Evolutionary conservation across 257 asterid genomes (phyloP), one percentile per base, ranked within the genome.

Genomic region (Salvia splendens): DNA sequence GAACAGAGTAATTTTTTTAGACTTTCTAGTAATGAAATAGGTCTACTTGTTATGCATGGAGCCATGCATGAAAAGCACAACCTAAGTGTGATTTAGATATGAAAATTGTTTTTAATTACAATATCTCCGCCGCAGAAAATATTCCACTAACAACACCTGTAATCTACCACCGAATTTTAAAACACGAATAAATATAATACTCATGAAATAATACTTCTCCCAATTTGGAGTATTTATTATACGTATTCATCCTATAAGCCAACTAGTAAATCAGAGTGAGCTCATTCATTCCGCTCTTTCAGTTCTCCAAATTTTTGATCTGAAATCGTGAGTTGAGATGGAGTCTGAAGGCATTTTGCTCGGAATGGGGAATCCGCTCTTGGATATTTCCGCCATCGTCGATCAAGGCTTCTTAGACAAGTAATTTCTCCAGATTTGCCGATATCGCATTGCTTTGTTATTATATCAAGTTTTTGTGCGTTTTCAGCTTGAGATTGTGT

Each of bases 331-430:
- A 71, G 57, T 10, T 12, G 75, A 73, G 76, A 89, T 90, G 97
- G 95, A 46, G 71, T 46, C 30, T 72, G 85, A 91, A 4, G 94
- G 96, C 9, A 75, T 94, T 61, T 83, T 94, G 3, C 75, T 94
- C 47, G 97, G 99, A 72, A 91, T 94, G 96, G 99, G 99, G 42
- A 91, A 91, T 57, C 99, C 99, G 42, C 85, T 94, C 3, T 59
- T 88, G 73, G 97, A 90, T 36, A 84, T 90, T 46, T 85, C 96
- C 0, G 79, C 97, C 11, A 88, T 88, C 11, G 97, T 94, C 12
- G 96, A 94, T 73, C 95, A 83, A 45, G 92, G 85, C 15, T 85
- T 94, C 79, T 69, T 88, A 55, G 84, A 87, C 92, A 89, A 87
- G 97, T 92, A 80, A 73, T 33, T 72, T 61, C 30, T 54, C 42